Base-by-base conservation (phyloP, 1,139 yeast species). In the Yamadazyma diospyri region DNA sequence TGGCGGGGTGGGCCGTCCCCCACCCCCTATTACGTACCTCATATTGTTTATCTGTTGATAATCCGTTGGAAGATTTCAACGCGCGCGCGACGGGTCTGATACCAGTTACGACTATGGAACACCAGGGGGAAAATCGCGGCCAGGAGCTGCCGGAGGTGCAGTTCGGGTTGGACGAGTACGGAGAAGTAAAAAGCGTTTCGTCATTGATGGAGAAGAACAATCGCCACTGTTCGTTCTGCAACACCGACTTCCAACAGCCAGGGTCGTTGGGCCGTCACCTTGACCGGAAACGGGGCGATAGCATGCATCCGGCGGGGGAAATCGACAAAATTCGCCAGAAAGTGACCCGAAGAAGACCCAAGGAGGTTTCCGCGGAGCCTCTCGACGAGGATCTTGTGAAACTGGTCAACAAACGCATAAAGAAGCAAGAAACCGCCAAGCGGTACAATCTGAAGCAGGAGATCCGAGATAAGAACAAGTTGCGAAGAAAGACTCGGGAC, bases 261-360 rank as follows among this genome's bases (percentile, higher is more conserved):
- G 51, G 53, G 3, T 41, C 50, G 4, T 38, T 46, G 20, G 46
- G 46, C 5, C 35, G 54, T 18, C 56, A 51, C 38, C 36, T 51
- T 21, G 53, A 50, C 30, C 26, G 39, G 10, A 47, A 45, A 29
- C 49, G 47, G 27, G 56, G 56, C 4, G 55, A 51, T 34, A 25
- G 33, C 3, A 19, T 42, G 15, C 56, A 51, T 30, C 56, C 56
- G 1, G 10, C 23, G 5, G 43, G 44, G 4, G 47, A 45, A 23
- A 39, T 49, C 15, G 42, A 42, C 18, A 29, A 31, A 10, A 23
- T 49, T 10, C 22, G 51, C 22, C 34, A 35, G 14, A 32, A 40
- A 4, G 40, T 36, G 3, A 31, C 31, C 14, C 30, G 54, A 29
- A 37, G 48, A 25, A 26, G 24, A n/a, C 11, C 14, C 16, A 21